phyloP scores from a whole-genome alignment of 1,139 yeast species.

The Scheffersomyces lignicola region DNA sequence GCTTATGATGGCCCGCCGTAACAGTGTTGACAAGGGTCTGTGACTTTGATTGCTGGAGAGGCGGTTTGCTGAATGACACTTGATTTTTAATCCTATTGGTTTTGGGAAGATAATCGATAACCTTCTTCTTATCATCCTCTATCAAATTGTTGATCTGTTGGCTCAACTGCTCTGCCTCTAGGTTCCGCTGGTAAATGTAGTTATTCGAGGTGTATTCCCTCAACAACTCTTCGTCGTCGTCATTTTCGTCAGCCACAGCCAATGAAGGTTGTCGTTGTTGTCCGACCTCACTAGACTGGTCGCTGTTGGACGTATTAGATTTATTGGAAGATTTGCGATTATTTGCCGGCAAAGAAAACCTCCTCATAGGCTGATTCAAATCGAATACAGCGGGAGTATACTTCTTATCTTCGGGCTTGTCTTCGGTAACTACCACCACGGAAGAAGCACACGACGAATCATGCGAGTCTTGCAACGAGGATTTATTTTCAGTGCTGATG shows the following conservation, averaged over 20 bases:
- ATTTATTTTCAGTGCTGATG: not conserved
- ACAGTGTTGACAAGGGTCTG: conserved; percentile 4
- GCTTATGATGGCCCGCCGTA: conserved; percentile 1
- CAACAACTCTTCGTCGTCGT: conserved; percentile 10
- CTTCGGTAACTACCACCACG: not conserved
- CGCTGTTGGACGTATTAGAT: not conserved
- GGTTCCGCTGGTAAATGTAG: conserved; percentile 16
- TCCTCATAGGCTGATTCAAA: conserved; percentile 34
- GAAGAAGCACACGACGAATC: conserved; percentile 3
- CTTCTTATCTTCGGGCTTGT: conserved; percentile 7
- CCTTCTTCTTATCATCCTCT: not conserved
- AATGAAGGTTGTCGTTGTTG: too few species aligned
- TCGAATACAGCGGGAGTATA: conserved; percentile 47
- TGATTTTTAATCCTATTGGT: conserved; percentile 2
- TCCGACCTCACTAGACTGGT: too few species aligned
- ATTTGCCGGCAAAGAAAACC: conserved; percentile 23
- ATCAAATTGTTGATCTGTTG: conserved; percentile 3
- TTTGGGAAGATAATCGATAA: not conserved
- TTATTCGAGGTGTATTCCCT: conserved; percentile 21
- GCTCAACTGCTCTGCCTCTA: conserved; percentile 7
- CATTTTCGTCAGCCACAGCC: conserved; percentile 5
- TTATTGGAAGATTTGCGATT: not conserved
- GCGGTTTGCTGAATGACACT: not conserved
- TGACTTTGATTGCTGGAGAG: too few species aligned
- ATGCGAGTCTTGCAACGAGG: not conserved